Percentiles rank a stretch among this genome's conserved stretches.
phyloP scores from a whole-genome alignment of 2,329 filamentous ascomycete species.

The Curvularia spicifera region DNA sequence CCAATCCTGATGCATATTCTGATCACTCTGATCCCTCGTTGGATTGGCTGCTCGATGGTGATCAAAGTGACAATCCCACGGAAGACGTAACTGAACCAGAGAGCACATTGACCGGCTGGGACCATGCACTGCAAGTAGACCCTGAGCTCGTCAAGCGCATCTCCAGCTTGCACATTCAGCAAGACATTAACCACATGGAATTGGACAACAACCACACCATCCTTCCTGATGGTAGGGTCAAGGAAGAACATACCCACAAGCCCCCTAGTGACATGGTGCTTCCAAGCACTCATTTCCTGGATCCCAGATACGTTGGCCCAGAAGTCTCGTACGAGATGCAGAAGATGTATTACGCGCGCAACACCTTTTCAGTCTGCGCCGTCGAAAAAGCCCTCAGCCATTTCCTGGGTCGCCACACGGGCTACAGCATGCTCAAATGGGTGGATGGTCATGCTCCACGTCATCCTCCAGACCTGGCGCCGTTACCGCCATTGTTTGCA shows the following conservation, averaged over 20 bases:
- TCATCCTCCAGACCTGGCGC: slow-evolving; percentile 5
- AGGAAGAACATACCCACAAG: slow-evolving; percentile 28
- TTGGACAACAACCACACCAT: slow-evolving; percentile 1
- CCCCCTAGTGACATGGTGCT: slow-evolving; percentile 27
- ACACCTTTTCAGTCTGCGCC: slow-evolving; percentile 35
- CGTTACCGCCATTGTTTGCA: slow-evolving; percentile 5
- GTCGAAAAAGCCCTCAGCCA: slow-evolving; percentile 18
- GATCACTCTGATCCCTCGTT: not conserved
- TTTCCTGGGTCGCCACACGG: slow-evolving; percentile 3
- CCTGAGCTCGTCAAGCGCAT: slow-evolving; percentile 1
- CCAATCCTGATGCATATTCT: too few relatives aligned
- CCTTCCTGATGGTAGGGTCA: slow-evolving; percentile 27
- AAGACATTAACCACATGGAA: not conserved
- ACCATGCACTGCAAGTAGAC: not conserved
- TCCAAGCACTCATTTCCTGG: slow-evolving; percentile 29
- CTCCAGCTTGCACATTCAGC: not conserved
- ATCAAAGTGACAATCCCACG: not conserved
- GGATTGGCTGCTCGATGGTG: not conserved
- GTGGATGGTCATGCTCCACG: not conserved
- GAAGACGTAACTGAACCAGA: not conserved
- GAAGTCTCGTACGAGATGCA: slow-evolving; percentile 22
- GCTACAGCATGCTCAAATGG: slow-evolving; percentile 1
- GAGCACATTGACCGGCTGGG: not conserved
- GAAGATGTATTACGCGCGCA: slow-evolving; percentile 27
- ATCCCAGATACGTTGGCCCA: slow-evolving; percentile 26